These are phyloP conservation scores for Protomyces gravidus DNA, from an alignment of 1,139 yeast genomes.

Conservation along the genomic window DNA sequence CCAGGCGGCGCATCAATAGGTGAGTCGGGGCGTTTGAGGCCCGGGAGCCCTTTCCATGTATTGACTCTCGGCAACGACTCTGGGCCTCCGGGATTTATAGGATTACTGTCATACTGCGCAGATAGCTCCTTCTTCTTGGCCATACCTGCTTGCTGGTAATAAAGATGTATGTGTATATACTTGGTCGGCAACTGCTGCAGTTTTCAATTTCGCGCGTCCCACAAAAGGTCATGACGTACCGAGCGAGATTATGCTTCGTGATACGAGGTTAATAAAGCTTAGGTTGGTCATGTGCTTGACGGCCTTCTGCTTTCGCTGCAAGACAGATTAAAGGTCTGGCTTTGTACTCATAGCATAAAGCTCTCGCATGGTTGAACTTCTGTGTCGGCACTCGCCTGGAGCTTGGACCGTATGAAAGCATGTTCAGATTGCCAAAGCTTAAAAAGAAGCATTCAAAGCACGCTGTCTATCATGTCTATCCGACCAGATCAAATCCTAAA, in stretches of 20 bases:
- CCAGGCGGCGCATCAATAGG: slow-evolving; percentile 22
- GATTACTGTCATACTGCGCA: slow-evolving; percentile 15
- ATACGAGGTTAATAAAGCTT: too few species aligned
- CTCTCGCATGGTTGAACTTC: too few species aligned
- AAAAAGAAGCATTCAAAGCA: not conserved
- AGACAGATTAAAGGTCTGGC: too few species aligned
- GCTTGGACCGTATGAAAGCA: not conserved
- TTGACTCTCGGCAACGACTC: slow-evolving; percentile 12
- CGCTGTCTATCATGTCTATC: too few species aligned
- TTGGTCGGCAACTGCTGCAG: not conserved
- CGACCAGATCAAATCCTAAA: slow-evolving; percentile 14
- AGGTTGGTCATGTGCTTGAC: too few species aligned
- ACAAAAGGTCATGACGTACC: not conserved
- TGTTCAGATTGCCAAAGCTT: not conserved
- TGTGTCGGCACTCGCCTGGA: too few species aligned
- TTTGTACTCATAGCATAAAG: too few species aligned
- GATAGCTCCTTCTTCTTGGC: slow-evolving; percentile 8
- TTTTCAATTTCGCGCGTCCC: not conserved
- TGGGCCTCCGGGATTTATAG: slow-evolving; percentile 16
- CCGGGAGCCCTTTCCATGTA: slow-evolving; percentile 21
- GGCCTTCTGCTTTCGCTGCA: too few species aligned
- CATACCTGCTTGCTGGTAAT: too few species aligned
- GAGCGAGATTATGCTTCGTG: too few species aligned
- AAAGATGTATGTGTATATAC: too few species aligned
- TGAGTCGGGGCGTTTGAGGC: slow-evolving; percentile 7